Evolutionary conservation across 495 filamentous ascomycete species (phyloP), one percentile per base, ranked within the genome.

Genomic region (Tuber brumale): DNA sequence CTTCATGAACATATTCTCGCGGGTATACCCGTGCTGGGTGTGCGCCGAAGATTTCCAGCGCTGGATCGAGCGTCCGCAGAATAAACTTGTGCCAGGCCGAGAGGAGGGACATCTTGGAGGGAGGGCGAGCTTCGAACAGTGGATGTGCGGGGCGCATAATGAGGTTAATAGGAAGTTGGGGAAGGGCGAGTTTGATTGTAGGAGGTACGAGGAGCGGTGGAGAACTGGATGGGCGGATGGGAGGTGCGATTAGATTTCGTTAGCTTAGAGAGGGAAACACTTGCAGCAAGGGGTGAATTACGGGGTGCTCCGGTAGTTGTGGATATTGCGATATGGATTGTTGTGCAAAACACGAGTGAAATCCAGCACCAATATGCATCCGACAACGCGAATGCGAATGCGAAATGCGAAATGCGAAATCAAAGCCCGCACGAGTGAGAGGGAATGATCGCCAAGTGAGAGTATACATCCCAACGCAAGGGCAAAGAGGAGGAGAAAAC

Each of bases 111-210:
- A 87, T 79, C 95, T 88, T 95, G 94, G 82, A 90, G 95, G 85
- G 91, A 95, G 84, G 94, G 97, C 87, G 95, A 97, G 87, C 93
- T 94, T 99, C 81, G 95, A 94, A 66, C 87, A 86, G 79, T 99
- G 96, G 96, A 91, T 98, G 87, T 99, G 95, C 82, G 92, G 95
- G 84, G 95, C 95, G 81, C 95, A 99, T 87, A 99, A 99, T 86
- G 94, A 93, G 80, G 95, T 99, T 37, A 99, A 99, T 88, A 86
- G 88, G 71, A 97, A 97, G 86, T 83, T 98, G 77, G 95, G 95
- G 76, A 98, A 98, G 87, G 86, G 89, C 81, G 87, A 87, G 81
- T 99, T 99, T 87, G 94, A 99, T 88, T 98, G 95, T 85, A 86
- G 85, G 37, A 89, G 88, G 82, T 97, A 95, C 93, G 90, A 97